A percentile compares a stretch with the other conserved stretches of the same genome.
These are phyloP conservation scores for Rhodotorula graminis DNA, from an alignment of 768 basidiomycete species.

Conservation along the genomic window DNA sequence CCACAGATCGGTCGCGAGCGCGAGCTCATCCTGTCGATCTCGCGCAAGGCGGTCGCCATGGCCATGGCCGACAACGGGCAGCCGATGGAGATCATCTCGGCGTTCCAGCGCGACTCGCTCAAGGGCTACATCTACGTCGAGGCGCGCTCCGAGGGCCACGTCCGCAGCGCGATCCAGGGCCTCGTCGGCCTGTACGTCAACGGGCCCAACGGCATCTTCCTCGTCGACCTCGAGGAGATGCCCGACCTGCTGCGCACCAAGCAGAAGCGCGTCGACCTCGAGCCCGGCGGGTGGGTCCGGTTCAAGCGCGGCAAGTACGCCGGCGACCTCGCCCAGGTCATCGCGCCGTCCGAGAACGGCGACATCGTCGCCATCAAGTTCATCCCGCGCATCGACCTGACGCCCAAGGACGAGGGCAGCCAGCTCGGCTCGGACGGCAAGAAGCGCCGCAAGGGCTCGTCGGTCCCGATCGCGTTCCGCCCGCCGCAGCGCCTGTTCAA, in stretches of 20 bases:
- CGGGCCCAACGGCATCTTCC: conserved; percentile 60
- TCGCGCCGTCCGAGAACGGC: conserved; percentile 87
- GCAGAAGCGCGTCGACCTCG: conserved; percentile 80
- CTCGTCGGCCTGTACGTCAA: conserved; percentile 82
- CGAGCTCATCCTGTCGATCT: conserved; percentile 87
- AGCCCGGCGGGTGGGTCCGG: conserved; percentile 88
- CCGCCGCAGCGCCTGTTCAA: conserved; percentile 92
- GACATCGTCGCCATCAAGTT: conserved; percentile 90
- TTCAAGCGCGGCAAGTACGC: conserved; percentile 88
- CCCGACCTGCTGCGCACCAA: conserved; percentile 91
- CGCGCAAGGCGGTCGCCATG: conserved; percentile 71
- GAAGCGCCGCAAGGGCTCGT: conserved; percentile 70
- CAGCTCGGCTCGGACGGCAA: conserved; percentile 56
- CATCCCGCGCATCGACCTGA: conserved; percentile 94
- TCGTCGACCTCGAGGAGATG: conserved; percentile 98
- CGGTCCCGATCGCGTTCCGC: conserved; percentile 52
- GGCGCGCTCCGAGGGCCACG: conserved; percentile 79
- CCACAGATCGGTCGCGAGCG: conserved; percentile 80
- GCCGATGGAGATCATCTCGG: conserved; percentile 81
- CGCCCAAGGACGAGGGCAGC: conserved; percentile 58
- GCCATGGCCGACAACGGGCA: conserved; percentile 70
- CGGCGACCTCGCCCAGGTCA: conserved; percentile 89
- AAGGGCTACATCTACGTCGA: conserved; percentile 96
- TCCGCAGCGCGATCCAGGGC: conserved; percentile 75
- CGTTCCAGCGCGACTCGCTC: conserved; percentile 91